These are phyloP conservation scores for Trichomonas vaginalis DNA, from an alignment of 208 protist genomes.

Conservation along the genomic window DNA sequence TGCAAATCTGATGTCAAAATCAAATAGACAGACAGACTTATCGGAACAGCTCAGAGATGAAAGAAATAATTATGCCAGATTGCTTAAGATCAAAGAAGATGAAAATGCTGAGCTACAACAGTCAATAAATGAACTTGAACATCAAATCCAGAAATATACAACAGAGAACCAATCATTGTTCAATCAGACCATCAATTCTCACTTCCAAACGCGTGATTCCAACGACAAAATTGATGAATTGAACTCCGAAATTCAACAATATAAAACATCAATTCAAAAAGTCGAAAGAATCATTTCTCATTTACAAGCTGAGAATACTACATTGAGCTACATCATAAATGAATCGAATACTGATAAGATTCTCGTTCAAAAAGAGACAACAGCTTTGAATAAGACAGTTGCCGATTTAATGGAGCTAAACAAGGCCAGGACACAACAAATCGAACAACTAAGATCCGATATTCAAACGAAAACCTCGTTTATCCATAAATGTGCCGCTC, in stretches of 20 bases:
- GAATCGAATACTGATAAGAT: neutral
- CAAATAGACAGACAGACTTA: neutral
- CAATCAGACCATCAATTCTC: neutral
- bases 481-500: neutral
- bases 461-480: neutral
- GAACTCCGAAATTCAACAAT: neutral
- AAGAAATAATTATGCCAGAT: neutral
- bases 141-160: neutral
- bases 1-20: neutral
- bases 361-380: neutral
- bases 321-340: neutral
- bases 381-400: neutral
- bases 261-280: neutral
- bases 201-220: neutral
- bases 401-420: neutral
- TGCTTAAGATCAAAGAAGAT: neutral
- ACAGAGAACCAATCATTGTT: neutral
- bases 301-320: neutral
- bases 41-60: neutral
- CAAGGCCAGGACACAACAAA: neutral
- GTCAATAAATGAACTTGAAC: neutral
- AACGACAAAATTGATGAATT: neutral
- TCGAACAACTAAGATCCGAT: neutral
- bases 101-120: neutral
- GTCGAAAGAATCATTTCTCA: neutral